Conservation (phyloP, 1,284 basidiomycete genomes). For the Lignosus rhinocerotis region DNA sequence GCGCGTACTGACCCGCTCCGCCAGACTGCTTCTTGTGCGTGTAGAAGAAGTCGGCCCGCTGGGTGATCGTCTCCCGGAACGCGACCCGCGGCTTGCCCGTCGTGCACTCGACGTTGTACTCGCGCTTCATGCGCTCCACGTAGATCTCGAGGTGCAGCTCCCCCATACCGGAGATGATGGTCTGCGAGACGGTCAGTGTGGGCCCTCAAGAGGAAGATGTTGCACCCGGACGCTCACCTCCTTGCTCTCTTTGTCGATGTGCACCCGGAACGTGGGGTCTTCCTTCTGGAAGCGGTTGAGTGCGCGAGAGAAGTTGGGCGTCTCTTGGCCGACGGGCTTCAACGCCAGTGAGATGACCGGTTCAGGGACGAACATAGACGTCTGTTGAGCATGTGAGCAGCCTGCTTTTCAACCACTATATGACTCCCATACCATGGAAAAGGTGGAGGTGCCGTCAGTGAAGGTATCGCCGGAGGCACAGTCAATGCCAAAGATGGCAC, state of each 20-base stretch:
- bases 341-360: constrained; percentile 97
- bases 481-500: constrained; percentile 99
- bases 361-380: constrained; percentile 98
- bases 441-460: constrained; percentile 86
- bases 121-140: constrained; percentile 97
- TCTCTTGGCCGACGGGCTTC: constrained; percentile 90
- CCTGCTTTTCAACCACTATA: neutral
- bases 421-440: constrained; percentile 74
- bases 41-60: constrained; percentile 83
- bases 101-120: constrained; percentile 93
- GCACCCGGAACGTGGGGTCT: constrained; percentile 98
- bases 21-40: constrained; percentile 99
- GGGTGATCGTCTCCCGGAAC: constrained; percentile 93
- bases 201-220: neutral
- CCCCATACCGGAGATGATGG: constrained; percentile 99
- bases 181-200: constrained; percentile 47
- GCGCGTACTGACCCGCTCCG: constrained; percentile 95
- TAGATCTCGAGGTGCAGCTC: constrained; percentile 99
- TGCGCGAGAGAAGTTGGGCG: constrained; percentile 94
- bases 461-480: constrained; percentile 99
- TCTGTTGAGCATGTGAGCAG: constrained; percentile 48
- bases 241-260: constrained; percentile 91
- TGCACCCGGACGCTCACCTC: constrained; percentile 58
- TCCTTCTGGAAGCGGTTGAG: constrained; percentile 99
- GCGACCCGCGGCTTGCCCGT: constrained; percentile 98